Base-by-base conservation (phyloP, 129 eudicot genomes). In the carrot (Daucus carota) region DNA sequence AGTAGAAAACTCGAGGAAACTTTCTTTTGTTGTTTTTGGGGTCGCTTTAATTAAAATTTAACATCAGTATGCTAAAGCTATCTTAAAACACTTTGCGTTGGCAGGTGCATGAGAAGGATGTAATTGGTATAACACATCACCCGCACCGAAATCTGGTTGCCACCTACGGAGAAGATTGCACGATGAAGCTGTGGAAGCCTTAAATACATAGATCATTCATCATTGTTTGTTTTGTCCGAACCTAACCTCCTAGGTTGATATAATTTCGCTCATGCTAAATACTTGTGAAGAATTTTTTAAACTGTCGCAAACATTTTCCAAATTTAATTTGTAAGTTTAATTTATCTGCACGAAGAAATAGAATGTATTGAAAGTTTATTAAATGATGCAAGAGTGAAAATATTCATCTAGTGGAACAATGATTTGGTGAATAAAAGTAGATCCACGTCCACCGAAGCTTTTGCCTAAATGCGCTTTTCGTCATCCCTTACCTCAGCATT, bases 31-130 rank as follows among this genome's bases (percentile, higher is more conserved):
- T 54, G 8, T 47, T 52, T 17, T 48, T 0, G 29, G 28, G 0
- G 2, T 20, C n/a, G n/a, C 13, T 54, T 8, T 57, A 2, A 57
- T 3, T 31, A 57, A 9, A 57, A n/a, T 57, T 5, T n/a, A 57
- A n/a, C 65, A 57, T 24, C 15, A 8, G 16, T n/a, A 57, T 2
- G 14, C 65, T 57, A 57, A 24, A 9, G 14, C 15, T 7, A n/a
- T 57, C 31, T 57, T 15, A 2, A n/a, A 28, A 57, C 31, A 57
- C 65, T 9, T 57, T 57, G 31, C 31, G 10, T n/a, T 32, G 45
- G 70, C 90, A 93, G 98, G 98, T 95, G 68, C 99, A 95, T 65
- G 99, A 95, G 77, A 95, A 95, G 89, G 99, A 95, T 59, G 97
- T 89, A 71, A 95, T 91, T 26, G 99, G 99, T 42, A 78, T 95